phyloP scores from a whole-genome alignment of 345 rosid genomes.

The Brassica nigra region DNA sequence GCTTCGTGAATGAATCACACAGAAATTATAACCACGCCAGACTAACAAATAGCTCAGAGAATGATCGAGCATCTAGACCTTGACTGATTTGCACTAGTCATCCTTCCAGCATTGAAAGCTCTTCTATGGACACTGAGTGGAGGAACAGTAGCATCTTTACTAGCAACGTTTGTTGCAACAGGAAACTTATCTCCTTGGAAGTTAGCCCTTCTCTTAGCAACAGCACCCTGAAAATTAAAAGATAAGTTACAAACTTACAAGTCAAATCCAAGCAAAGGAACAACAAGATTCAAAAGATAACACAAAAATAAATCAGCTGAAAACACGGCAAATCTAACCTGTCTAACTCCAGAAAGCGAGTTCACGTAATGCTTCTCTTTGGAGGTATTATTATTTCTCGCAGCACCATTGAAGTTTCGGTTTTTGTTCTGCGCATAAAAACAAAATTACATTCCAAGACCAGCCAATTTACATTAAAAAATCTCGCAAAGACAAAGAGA shows the following conservation, averaged over 20 bases:
- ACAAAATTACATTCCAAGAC: neutral
- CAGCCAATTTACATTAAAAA: neutral
- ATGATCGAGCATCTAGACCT: constrained; percentile 51
- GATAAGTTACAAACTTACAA: constrained; percentile 8
- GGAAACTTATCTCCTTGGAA: constrained; percentile 59
- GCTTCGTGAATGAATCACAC: constrained; percentile 6
- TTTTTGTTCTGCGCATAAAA: constrained; percentile 55
- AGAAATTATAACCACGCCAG: constrained; percentile 13
- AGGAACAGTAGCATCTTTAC: constrained; percentile 56
- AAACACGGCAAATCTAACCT: constrained; percentile 45
- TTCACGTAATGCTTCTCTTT: constrained; percentile 56
- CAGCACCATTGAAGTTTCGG: constrained; percentile 46
- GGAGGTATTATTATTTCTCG: constrained; percentile 50
- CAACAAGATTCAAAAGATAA: neutral
- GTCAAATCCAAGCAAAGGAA: neutral
- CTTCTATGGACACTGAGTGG: constrained; percentile 44
- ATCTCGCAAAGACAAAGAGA: neutral
- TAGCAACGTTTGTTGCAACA: constrained; percentile 54
- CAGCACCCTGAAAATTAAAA: constrained; percentile 54
- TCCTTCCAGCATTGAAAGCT: constrained; percentile 51
- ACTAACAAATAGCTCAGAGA: constrained; percentile 17
- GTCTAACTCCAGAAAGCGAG: constrained; percentile 67
- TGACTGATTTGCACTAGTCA: constrained; percentile 52
- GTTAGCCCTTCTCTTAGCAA: constrained; percentile 70
- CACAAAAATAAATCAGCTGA: neutral